Conservation (phyloP, 2,329 filamentous ascomycete species). For the Aureobasidium sp. region DNA sequence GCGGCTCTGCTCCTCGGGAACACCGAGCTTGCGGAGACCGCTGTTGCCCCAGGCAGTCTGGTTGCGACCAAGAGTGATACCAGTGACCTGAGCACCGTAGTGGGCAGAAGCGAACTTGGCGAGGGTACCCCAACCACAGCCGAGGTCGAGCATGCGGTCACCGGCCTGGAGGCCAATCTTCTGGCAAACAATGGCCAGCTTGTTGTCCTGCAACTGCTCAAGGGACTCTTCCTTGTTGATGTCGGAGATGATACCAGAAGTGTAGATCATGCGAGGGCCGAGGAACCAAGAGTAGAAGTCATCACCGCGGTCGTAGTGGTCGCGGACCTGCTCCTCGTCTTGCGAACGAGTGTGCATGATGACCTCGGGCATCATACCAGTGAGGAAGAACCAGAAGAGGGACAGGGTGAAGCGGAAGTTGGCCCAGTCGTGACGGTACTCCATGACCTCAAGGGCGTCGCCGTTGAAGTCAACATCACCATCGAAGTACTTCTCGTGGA, state of each 20-base stretch:
- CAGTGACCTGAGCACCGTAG: slow-evolving; percentile 78
- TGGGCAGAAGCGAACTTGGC: slow-evolving; percentile 87
- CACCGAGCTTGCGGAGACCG: slow-evolving; percentile 72
- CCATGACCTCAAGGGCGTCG: slow-evolving; percentile 79
- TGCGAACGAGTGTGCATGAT: slow-evolving; percentile 90
- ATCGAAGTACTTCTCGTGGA: slow-evolving; percentile 97
- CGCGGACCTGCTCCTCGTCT: slow-evolving; percentile 95
- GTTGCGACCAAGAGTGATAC: slow-evolving; percentile 90
- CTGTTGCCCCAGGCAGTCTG: slow-evolving; percentile 96
- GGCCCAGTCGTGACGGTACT: slow-evolving; percentile 96
- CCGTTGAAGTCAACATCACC: slow-evolving; percentile 93
- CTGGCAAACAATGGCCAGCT: slow-evolving; percentile 88
- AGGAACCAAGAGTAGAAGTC: slow-evolving; percentile 99
- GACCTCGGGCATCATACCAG: slow-evolving; percentile 80
- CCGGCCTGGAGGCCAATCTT: slow-evolving; percentile 81
- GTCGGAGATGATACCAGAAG: slow-evolving; percentile 87
- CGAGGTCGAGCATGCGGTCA: slow-evolving; percentile 85
- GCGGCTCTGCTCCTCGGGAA: slow-evolving; percentile 80
- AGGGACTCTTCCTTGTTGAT: slow-evolving; percentile 80
- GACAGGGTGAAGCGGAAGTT: slow-evolving; percentile 84
- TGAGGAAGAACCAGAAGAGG: slow-evolving; percentile 82
- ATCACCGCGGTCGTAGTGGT: slow-evolving; percentile 95
- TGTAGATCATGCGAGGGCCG: slow-evolving; percentile 98
- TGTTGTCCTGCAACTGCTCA: slow-evolving; percentile 96
- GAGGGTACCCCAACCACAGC: slow-evolving; percentile 96